Conservation (phyloP, 192 early-diverging fungal genomes). For the Diversispora epigaea region DNA sequence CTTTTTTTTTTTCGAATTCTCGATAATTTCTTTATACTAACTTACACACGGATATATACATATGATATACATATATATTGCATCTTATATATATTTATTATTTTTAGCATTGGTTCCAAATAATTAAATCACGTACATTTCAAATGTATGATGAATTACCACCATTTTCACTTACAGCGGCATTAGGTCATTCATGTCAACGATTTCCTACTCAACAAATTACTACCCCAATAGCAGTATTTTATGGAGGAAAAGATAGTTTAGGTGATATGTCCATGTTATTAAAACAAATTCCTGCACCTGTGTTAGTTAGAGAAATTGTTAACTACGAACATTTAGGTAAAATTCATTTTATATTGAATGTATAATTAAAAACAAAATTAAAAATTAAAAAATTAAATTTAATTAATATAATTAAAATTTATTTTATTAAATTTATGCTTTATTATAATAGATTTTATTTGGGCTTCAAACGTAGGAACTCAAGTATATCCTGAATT, state of each 20-base stretch:
- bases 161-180: constrained; percentile 42
- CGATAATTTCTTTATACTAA: not conserved
- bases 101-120: constrained; percentile 88
- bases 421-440: too few species aligned
- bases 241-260: constrained; percentile 86
- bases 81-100: not conserved
- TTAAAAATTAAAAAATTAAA: not conserved
- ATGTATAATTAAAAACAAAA: not conserved
- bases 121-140: constrained; percentile 78
- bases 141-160: constrained; percentile 87
- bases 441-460: too few species aligned
- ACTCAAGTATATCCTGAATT: constrained; percentile 52
- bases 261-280: constrained; percentile 70
- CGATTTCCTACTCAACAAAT: constrained; percentile 80
- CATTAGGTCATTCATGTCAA: constrained; percentile 48
- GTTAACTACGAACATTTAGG: constrained; percentile 80
- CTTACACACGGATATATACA: too few species aligned
- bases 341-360: not conserved
- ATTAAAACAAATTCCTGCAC: constrained; percentile 48
- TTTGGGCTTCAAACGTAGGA: constrained; percentile 51
- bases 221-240: constrained; percentile 80
- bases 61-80: constrained; percentile 17
- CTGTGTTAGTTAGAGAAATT: constrained; percentile 60
- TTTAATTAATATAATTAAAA: too few species aligned
- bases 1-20: not conserved